Evolutionary conservation across 2,329 filamentous ascomycete species (phyloP).

Genomic region (Cladosporium sp.): DNA sequence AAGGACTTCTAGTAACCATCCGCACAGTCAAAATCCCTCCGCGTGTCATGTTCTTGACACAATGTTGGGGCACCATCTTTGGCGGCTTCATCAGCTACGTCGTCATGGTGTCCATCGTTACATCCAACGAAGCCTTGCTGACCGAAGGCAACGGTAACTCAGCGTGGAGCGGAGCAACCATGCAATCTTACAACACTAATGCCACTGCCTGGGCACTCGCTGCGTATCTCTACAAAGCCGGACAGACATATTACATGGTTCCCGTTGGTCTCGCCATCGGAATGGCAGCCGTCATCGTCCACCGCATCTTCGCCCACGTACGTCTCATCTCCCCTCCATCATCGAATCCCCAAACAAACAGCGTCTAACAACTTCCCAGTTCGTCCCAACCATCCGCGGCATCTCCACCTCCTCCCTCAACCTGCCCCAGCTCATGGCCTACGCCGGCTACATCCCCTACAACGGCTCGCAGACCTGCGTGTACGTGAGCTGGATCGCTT

Average conservation of each 20-base stretch:
- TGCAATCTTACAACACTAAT: slow-evolving; percentile 42
- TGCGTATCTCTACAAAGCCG: slow-evolving; percentile 49
- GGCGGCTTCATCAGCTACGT: slow-evolving; percentile 44
- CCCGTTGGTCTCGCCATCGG: slow-evolving; percentile 48
- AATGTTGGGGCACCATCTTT: slow-evolving; percentile 53
- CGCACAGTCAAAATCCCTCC: slow-evolving; percentile 47
- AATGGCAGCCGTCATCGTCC: slow-evolving; percentile 40
- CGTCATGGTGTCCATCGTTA: slow-evolving; percentile 54
- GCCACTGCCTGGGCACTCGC: slow-evolving; percentile 46
- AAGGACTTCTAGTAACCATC: background rate
- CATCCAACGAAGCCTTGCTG: slow-evolving; percentile 46
- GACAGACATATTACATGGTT: slow-evolving; percentile 25
- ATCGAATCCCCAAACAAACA: background rate
- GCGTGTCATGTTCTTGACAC: slow-evolving; percentile 53
- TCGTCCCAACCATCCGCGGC: slow-evolving; percentile 43
- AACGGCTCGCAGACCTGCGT: slow-evolving; percentile 55
- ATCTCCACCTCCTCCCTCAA: slow-evolving; percentile 41
- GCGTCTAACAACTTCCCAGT: slow-evolving; percentile 29
- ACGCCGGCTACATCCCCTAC: slow-evolving; percentile 52
- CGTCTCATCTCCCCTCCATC: slow-evolving; percentile 15
- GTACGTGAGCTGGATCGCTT: slow-evolving; percentile 40
- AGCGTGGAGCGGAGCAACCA: slow-evolving; percentile 51
- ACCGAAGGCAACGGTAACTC: slow-evolving; percentile 43
- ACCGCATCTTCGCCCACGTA: slow-evolving; percentile 40
- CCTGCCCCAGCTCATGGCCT: slow-evolving; percentile 53